Conservation (phyloP, 2,329 filamentous ascomycete species). For the Penicillium olsonii region DNA sequence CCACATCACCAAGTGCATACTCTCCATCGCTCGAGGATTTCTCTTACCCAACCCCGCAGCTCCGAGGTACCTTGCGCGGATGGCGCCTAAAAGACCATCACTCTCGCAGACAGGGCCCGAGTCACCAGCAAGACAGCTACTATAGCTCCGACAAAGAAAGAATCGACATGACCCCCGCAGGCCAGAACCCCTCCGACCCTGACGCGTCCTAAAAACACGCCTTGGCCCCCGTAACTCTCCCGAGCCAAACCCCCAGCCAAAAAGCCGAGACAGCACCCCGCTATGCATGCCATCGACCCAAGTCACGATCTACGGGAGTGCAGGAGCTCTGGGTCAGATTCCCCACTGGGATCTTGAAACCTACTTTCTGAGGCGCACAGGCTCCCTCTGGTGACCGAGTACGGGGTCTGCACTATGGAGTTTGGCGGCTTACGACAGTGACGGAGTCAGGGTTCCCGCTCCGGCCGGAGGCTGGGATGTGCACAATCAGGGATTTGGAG, state of each 20-base stretch:
- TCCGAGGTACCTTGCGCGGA: background rate
- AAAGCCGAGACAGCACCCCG: background rate
- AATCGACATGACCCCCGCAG: background rate
- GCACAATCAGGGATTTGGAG: background rate
- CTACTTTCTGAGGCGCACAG: background rate
- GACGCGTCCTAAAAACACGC: background rate
- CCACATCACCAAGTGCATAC: slow-evolving; percentile 1
- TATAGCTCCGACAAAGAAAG: background rate
- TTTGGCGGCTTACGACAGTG: slow-evolving; percentile 2
- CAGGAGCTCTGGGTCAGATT: background rate
- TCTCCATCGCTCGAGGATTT: background rate
- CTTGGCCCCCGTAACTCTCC: background rate
- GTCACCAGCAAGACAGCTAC: background rate
- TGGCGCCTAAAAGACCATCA: background rate
- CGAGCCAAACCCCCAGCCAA: background rate
- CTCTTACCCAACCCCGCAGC: background rate
- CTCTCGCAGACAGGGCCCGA: background rate
- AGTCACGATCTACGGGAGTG: background rate
- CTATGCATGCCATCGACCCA: background rate
- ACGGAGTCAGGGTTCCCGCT: background rate
- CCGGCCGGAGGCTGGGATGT: background rate
- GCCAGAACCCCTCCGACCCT: background rate
- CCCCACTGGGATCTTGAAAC: background rate
- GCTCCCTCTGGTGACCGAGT: background rate
- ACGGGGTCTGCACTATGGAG: background rate